phyloP scores from a whole-genome alignment of 768 basidiomycete genomes.

The Amyloporia xantha region DNA sequence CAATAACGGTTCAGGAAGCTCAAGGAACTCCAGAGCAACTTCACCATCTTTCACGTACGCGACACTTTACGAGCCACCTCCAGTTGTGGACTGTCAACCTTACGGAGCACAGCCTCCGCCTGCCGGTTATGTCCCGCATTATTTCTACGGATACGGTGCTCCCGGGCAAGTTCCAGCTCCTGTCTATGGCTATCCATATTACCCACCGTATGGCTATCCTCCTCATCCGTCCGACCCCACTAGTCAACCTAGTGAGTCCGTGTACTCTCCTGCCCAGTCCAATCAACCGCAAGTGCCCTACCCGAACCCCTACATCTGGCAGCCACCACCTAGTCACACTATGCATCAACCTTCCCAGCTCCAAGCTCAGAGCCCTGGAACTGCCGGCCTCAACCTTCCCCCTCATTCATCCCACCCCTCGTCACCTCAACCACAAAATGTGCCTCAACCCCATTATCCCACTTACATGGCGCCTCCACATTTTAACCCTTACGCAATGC shows the following conservation, averaged over 20 bases:
- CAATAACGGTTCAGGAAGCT: slow-evolving; percentile 50
- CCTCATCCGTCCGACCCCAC: slow-evolving; percentile 36
- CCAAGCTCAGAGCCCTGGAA: slow-evolving; percentile 14
- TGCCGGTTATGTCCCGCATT: slow-evolving; percentile 20
- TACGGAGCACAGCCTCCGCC: slow-evolving; percentile 22
- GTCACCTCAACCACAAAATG: slow-evolving; percentile 26
- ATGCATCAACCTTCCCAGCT: slow-evolving; percentile 19
- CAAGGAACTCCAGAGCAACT: slow-evolving; percentile 65
- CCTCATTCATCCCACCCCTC: slow-evolving; percentile 21
- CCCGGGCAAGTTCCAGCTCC: slow-evolving; percentile 22
- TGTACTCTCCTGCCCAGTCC: slow-evolving; percentile 22
- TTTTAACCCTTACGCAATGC: slow-evolving; percentile 20
- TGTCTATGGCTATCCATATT: slow-evolving; percentile 42
- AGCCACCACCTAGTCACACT: slow-evolving; percentile 17
- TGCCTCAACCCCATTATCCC: slow-evolving; percentile 29
- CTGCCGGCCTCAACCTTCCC: slow-evolving; percentile 20
- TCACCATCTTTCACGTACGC: slow-evolving; percentile 76
- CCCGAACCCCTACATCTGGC: slow-evolving; percentile 31
- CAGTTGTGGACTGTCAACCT: neutral
- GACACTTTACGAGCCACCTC: slow-evolving; percentile 58
- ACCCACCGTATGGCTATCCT: slow-evolving; percentile 42
- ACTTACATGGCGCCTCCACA: slow-evolving; percentile 19
- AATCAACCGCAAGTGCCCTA: slow-evolving; percentile 23
- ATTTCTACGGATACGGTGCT: slow-evolving; percentile 25
- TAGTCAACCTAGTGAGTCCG: slow-evolving; percentile 22